A percentile compares a stretch with the other conserved stretches of the same genome.
Evolutionary conservation across 345 rosid genomes (phyloP).

Genomic region (Acer saccharum): DNA sequence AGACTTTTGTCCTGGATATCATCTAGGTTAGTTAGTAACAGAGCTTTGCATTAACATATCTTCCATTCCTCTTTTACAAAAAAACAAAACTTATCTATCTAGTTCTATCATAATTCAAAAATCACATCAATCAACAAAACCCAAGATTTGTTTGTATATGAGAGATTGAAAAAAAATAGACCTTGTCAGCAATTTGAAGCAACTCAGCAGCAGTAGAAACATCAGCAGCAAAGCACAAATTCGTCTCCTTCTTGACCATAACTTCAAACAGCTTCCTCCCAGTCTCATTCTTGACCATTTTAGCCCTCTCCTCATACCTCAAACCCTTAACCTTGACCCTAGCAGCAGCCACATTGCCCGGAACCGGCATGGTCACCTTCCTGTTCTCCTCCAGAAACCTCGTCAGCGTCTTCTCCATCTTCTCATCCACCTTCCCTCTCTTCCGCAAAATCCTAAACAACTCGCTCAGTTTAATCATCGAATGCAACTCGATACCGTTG

Average conservation of each 20-base stretch:
- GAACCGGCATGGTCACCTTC: conserved; percentile 64
- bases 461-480: conserved; percentile 72
- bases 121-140: too few relatives aligned
- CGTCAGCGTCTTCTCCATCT: conserved; percentile 53
- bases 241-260: conserved; percentile 85
- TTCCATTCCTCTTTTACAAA: too few relatives aligned
- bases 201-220: conserved; percentile 89
- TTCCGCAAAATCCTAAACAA: conserved; percentile 86
- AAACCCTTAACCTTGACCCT: conserved; percentile 49
- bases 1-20: too few relatives aligned
- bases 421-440: conserved; percentile 77
- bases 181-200: conserved; percentile 89
- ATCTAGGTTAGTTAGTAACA: too few relatives aligned
- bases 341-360: conserved; percentile 24
- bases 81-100: too few relatives aligned
- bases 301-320: conserved; percentile 66
- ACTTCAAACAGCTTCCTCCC: conserved; percentile 82
- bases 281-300: conserved; percentile 64
- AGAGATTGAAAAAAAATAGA: not conserved
- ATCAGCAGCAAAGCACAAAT: conserved; percentile 95
- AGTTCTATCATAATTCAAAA: too few relatives aligned
- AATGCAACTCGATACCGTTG: conserved; percentile 76
- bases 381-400: conserved; percentile 78
- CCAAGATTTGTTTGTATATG: too few relatives aligned
- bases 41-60: too few relatives aligned